Evolutionary conservation across 2,329 filamentous ascomycete genomes (phyloP).

Genomic region (Neopestalotiopsis sp.): DNA sequence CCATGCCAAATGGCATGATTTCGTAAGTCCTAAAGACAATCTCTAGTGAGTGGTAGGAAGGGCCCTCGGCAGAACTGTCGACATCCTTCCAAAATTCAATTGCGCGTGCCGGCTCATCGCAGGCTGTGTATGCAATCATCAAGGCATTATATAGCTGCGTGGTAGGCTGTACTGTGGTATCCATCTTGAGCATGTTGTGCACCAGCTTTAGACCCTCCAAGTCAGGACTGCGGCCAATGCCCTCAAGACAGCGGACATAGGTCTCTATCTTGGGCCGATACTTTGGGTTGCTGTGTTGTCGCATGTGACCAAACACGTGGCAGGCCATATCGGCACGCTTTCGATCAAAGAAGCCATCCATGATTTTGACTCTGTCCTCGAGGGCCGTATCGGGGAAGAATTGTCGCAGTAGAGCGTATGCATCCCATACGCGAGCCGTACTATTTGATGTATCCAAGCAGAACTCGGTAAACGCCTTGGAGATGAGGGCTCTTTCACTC

Average conservation of each 20-base stretch:
- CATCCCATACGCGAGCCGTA: conserved; percentile 67
- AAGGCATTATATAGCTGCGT: conserved; percentile 82
- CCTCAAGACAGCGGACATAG: conserved; percentile 80
- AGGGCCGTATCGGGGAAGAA: conserved; percentile 71
- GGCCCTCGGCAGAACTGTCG: conserved; percentile 82
- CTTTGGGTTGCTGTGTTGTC: conserved; percentile 67
- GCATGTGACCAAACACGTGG: conserved; percentile 92
- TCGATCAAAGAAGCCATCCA: conserved; percentile 82
- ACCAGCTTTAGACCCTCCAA: conserved; percentile 72
- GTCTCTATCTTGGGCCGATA: conserved; percentile 73
- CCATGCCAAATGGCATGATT: conserved; percentile 60
- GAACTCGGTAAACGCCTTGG: conserved; percentile 69
- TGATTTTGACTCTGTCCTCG: conserved; percentile 70
- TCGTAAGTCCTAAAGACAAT: conserved; percentile 84
- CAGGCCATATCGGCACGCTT: conserved; percentile 83
- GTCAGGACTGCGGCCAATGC: conserved; percentile 68
- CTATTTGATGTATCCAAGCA: conserved; percentile 67
- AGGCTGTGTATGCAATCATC: conserved; percentile 83
- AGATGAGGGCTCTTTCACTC: conserved; percentile 70
- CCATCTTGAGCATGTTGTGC: conserved; percentile 94
- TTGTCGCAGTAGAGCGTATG: conserved; percentile 68
- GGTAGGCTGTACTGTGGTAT: conserved; percentile 76
- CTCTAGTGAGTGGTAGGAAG: conserved; percentile 78
- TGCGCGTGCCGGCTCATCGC: conserved; percentile 68
- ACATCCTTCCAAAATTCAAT: conserved; percentile 86